A percentile compares a stretch with the other conserved stretches of the same genome.
Conservation (phyloP, 1,139 yeast species). For the Suhomyces wounanorum region DNA sequence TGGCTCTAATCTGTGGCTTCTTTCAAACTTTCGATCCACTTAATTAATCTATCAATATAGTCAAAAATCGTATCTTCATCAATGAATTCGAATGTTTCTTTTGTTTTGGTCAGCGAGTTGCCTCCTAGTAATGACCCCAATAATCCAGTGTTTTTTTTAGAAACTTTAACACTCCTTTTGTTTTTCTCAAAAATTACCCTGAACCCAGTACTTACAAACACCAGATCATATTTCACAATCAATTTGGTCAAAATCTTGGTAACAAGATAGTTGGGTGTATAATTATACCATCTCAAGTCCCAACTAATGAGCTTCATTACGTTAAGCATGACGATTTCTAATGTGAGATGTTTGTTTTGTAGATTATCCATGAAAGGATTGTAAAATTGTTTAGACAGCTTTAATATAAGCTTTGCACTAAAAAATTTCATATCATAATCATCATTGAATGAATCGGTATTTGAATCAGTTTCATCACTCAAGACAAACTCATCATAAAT, state of each 20-base stretch:
- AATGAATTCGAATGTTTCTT: slow-evolving; percentile 27
- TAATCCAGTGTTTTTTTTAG: slow-evolving; percentile 3
- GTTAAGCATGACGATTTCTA: slow-evolving; percentile 39
- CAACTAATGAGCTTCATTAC: slow-evolving; percentile 40
- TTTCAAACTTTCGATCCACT: slow-evolving; percentile 32
- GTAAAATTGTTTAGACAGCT: slow-evolving; percentile 23
- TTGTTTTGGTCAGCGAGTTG: slow-evolving; percentile 13
- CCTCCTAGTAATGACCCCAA: slow-evolving; percentile 19
- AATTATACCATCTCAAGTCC: slow-evolving; percentile 48
- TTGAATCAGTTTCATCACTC: slow-evolving; percentile 34
- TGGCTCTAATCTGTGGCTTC: background rate
- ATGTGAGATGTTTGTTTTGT: slow-evolving; percentile 31
- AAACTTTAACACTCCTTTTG: slow-evolving; percentile 19
- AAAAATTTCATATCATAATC: slow-evolving; percentile 31
- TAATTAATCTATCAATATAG: slow-evolving; percentile 33
- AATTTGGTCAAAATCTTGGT: slow-evolving; percentile 33
- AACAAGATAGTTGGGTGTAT: slow-evolving; percentile 35
- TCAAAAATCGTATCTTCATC: slow-evolving; percentile 38
- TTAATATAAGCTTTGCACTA: slow-evolving; percentile 39
- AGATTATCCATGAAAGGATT: slow-evolving; percentile 28
- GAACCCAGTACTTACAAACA: slow-evolving; percentile 34
- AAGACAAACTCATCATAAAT: slow-evolving; percentile 45
- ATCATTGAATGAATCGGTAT: slow-evolving; percentile 34
- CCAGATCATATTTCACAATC: slow-evolving; percentile 33
- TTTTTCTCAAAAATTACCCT: slow-evolving; percentile 40